Percentiles rank a stretch among this genome's conserved stretches.
Evolutionary conservation across 768 basidiomycete genomes (phyloP).

Genomic region (Calocybe indica): DNA sequence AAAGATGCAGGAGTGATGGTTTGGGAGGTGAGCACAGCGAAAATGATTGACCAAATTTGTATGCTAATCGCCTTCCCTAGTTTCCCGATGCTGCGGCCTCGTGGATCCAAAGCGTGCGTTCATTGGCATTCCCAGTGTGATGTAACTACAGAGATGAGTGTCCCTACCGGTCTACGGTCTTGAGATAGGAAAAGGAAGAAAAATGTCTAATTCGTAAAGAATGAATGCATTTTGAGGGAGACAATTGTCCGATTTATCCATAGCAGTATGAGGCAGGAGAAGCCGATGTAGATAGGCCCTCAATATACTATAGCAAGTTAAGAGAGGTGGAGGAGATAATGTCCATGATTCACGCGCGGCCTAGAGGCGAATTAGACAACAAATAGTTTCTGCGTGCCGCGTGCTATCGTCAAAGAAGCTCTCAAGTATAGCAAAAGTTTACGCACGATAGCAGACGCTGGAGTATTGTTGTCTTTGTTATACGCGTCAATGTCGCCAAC

Average conservation of each 20-base stretch:
- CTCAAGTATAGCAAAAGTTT: background rate
- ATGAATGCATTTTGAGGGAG: background rate
- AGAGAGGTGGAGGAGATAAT: background rate
- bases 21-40: conserved; percentile 18
- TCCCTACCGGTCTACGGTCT: no score
- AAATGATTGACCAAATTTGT: background rate
- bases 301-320: background rate
- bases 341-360: background rate
- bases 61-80: conserved; percentile 12
- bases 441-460: conserved; percentile 30
- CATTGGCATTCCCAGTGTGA: conserved; percentile 28
- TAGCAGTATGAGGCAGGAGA: no score
- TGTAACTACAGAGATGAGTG: no score
- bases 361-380: conserved; percentile 3
- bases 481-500: conserved; percentile 35
- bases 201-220: no score
- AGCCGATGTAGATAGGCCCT: no score
- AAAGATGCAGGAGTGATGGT: conserved; percentile 25
- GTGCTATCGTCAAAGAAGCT: background rate
- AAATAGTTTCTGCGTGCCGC: conserved; percentile 9
- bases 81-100: conserved; percentile 33
- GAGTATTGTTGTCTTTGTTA: conserved; percentile 24
- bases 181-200: no score
- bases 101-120: conserved; percentile 35
- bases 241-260: no score